phyloP scores from a whole-genome alignment of 2,329 filamentous ascomycete genomes.

The Cephalotrichum gorgonifer region DNA sequence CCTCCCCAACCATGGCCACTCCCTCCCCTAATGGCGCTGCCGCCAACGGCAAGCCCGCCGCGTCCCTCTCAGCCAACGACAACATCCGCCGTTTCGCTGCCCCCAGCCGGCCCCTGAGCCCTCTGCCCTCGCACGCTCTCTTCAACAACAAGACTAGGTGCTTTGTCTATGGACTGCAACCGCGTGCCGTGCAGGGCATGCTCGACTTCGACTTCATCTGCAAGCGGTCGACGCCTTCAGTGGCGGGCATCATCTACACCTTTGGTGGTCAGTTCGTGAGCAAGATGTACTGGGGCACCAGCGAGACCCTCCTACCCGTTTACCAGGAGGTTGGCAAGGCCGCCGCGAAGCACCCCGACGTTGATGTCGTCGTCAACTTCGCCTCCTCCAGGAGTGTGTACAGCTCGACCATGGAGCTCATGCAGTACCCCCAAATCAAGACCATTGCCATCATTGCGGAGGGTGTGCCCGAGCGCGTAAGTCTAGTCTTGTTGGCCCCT shows the following conservation, averaged over 20 bases:
- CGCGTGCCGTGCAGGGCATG: slow-evolving; percentile 83
- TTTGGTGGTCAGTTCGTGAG: slow-evolving; percentile 99
- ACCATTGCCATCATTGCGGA: slow-evolving; percentile 99
- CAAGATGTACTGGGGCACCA: slow-evolving; percentile 99
- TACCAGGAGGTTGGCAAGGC: slow-evolving; percentile 94
- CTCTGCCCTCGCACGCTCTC: slow-evolving; percentile 76
- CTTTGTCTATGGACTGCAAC: slow-evolving; percentile 99
- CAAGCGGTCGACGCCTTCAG: slow-evolving; percentile 93
- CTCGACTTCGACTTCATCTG: slow-evolving; percentile 99
- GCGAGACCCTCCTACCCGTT: slow-evolving; percentile 94
- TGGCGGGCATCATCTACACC: slow-evolving; percentile 99
- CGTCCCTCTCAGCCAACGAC: slow-evolving; percentile 74
- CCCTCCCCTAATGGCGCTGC: slow-evolving; percentile 12
- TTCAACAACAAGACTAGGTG: slow-evolving; percentile 99
- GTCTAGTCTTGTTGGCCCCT: slow-evolving; percentile 20
- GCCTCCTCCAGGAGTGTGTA: slow-evolving; percentile 98
- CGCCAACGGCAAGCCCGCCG: slow-evolving; percentile 36
- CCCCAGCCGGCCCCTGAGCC: slow-evolving; percentile 85
- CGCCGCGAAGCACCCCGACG: slow-evolving; percentile 90
- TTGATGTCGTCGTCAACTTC: slow-evolving; percentile 98
- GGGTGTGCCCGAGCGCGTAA: slow-evolving; percentile 94
- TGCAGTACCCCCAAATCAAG: slow-evolving; percentile 94
- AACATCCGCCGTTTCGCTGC: slow-evolving; percentile 96
- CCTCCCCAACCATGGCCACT: slow-evolving; percentile 34
- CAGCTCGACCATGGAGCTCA: slow-evolving; percentile 96